Evolutionary conservation across 78 protist genomes (phyloP).

Genomic region (Polysphondylium violaceum): DNA sequence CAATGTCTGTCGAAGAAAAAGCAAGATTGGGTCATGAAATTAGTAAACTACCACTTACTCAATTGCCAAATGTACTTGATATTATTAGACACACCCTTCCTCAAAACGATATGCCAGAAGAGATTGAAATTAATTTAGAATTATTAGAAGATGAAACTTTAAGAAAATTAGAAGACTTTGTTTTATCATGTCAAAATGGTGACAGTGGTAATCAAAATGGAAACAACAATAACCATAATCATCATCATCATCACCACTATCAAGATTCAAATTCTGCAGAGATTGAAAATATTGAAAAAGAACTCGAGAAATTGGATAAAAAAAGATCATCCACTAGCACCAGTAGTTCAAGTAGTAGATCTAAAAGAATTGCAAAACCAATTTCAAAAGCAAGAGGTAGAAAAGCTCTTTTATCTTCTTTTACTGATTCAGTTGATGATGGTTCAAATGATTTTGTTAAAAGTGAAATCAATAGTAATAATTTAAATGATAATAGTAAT

Average conservation of each 20-base stretch:
- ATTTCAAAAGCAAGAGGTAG: constrained; percentile 69
- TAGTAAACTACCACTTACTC: constrained; percentile 16
- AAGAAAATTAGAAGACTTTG: constrained; percentile 41
- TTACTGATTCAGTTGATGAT: background rate
- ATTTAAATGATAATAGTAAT: background rate
- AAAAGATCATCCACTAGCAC: no score
- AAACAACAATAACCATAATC: constrained; percentile 1
- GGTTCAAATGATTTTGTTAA: constrained; percentile 13
- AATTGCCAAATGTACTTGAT: constrained; percentile 30
- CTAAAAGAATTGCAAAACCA: constrained; percentile 51
- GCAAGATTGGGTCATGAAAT: constrained; percentile 36
- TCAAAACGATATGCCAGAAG: constrained; percentile 28
- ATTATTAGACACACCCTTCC: constrained; percentile 42
- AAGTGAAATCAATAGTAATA: background rate
- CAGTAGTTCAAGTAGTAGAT: background rate
- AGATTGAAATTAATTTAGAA: constrained; percentile 73
- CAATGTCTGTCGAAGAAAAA: constrained; percentile 71
- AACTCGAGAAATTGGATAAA: constrained; percentile 4
- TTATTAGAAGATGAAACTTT: constrained; percentile 44
- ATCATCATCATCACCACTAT: background rate
- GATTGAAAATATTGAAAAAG: constrained; percentile 16
- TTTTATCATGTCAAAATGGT: background rate
- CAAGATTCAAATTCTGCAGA: no score
- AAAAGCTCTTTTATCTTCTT: constrained; percentile 7
- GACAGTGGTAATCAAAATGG: constrained; percentile 8